Conservation (phyloP, 345 rosid genomes). For the Eucalyptus brandiana region DNA sequence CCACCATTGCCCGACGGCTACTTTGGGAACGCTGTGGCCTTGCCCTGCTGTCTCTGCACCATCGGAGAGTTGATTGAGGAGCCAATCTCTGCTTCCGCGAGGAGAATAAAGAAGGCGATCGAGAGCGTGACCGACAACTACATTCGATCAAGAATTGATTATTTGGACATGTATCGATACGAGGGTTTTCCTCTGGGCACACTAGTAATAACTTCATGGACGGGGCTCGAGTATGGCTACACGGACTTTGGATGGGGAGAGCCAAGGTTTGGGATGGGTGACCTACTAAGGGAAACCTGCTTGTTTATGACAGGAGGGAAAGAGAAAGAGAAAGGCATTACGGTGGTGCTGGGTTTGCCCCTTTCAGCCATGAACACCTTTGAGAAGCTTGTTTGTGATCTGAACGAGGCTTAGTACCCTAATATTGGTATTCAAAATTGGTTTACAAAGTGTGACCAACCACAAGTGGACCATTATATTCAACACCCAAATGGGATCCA, state of each 20-base stretch:
- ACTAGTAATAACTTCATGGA: neutral
- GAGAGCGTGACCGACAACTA: neutral
- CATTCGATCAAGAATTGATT: neutral
- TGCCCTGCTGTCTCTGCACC: neutral
- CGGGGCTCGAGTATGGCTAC: neutral
- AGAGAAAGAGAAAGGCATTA: neutral
- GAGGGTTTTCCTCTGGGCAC: neutral
- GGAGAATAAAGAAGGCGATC: neutral
- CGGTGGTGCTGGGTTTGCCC: neutral
- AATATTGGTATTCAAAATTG: neutral
- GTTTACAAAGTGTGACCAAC: neutral
- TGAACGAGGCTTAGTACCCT: neutral
- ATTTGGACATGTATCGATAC: neutral
- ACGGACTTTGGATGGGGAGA: neutral
- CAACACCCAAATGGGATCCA: neutral
- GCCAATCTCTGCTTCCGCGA: neutral
- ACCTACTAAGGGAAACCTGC: neutral
- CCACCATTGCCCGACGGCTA: neutral
- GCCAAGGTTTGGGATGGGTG: neutral
- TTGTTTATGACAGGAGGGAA: neutral
- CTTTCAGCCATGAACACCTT: neutral
- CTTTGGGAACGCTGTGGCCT: neutral
- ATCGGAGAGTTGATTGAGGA: neutral
- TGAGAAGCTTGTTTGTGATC: neutral
- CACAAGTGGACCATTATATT: neutral